These are phyloP conservation scores for Williopsis jadinii DNA, from an alignment of 1,139 yeast genomes.

Conservation along the genomic window DNA sequence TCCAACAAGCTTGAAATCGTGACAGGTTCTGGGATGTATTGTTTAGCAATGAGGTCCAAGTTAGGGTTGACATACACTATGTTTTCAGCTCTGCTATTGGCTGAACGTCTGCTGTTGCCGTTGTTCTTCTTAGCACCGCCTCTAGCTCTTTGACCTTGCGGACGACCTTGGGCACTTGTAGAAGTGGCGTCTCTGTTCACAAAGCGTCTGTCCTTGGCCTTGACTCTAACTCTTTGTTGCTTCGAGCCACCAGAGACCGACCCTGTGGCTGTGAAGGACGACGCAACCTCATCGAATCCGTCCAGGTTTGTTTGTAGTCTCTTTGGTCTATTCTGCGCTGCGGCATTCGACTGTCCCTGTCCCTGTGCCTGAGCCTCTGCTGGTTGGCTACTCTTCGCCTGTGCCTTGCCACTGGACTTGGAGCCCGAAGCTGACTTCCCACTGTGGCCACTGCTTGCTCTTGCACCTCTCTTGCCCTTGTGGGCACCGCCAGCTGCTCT, in stretches of 20 bases:
- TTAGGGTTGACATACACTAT: slow-evolving; percentile 11
- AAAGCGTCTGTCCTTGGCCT: slow-evolving; percentile 1
- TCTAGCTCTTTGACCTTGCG: not conserved
- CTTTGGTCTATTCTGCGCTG: not conserved
- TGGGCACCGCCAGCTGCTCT: not conserved
- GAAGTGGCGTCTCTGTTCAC: slow-evolving; percentile 2
- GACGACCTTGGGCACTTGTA: not conserved
- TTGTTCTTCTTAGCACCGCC: not conserved
- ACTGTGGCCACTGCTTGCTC: not conserved
- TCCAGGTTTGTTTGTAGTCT: not conserved
- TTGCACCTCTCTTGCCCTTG: not conserved
- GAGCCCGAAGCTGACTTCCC: too few species aligned
- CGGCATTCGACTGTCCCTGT: not conserved
- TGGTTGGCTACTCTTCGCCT: too few species aligned
- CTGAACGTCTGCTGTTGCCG: not conserved
- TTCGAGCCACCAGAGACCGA: not conserved
- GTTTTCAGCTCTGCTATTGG: not conserved
- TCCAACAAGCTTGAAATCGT: slow-evolving; percentile 10
- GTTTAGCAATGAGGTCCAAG: slow-evolving; percentile 8
- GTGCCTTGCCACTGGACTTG: not conserved
- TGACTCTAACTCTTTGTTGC: not conserved
- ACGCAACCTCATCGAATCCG: not conserved
- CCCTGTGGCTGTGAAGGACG: not conserved
- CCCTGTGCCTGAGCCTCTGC: too few species aligned
- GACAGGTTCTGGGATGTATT: slow-evolving; percentile 15